These are phyloP conservation scores for Metarhizium album DNA, from an alignment of 2,329 filamentous ascomycete species.

Conservation along the genomic window DNA sequence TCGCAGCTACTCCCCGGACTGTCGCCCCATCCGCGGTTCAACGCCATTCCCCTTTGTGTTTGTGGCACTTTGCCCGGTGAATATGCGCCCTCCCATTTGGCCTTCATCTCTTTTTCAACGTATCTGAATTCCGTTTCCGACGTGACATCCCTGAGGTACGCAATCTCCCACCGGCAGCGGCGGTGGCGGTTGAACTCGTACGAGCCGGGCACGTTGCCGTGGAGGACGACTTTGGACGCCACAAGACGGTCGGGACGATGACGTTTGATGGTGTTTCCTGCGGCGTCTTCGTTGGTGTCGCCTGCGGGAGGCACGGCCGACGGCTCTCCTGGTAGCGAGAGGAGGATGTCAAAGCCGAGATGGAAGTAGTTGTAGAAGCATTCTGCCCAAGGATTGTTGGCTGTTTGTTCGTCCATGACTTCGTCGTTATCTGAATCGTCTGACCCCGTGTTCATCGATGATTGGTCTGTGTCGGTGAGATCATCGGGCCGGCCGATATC, in stretches of 20 bases:
- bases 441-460: slow-evolving; percentile 58
- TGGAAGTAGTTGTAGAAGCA: slow-evolving; percentile 98
- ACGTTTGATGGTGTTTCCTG: slow-evolving; percentile 25
- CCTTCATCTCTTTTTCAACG: slow-evolving; percentile 57
- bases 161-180: slow-evolving; percentile 75
- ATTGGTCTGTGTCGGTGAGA: slow-evolving; percentile 62
- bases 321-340: slow-evolving; percentile 63
- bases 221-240: slow-evolving; percentile 83
- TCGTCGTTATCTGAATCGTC: slow-evolving; percentile 55
- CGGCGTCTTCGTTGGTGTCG: slow-evolving; percentile 12
- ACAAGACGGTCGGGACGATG: slow-evolving; percentile 56
- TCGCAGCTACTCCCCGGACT: slow-evolving; percentile 86
- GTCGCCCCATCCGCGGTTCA: slow-evolving; percentile 85
- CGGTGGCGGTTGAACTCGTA: slow-evolving; percentile 95
- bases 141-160: slow-evolving; percentile 46
- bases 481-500: slow-evolving; percentile 42
- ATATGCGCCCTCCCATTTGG: slow-evolving; percentile 60
- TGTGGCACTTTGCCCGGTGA: slow-evolving; percentile 39
- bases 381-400: slow-evolving; percentile 51
- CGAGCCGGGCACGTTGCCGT: slow-evolving; percentile 89
- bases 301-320: slow-evolving; percentile 46
- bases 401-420: slow-evolving; percentile 44
- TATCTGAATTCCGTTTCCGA: slow-evolving; percentile 73
- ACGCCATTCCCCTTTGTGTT: slow-evolving; percentile 65
- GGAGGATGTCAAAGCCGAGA: slow-evolving; percentile 83